Conservation (phyloP, 2,329 filamentous ascomycete genomes). For the Pseudofabraea citricarpa region DNA sequence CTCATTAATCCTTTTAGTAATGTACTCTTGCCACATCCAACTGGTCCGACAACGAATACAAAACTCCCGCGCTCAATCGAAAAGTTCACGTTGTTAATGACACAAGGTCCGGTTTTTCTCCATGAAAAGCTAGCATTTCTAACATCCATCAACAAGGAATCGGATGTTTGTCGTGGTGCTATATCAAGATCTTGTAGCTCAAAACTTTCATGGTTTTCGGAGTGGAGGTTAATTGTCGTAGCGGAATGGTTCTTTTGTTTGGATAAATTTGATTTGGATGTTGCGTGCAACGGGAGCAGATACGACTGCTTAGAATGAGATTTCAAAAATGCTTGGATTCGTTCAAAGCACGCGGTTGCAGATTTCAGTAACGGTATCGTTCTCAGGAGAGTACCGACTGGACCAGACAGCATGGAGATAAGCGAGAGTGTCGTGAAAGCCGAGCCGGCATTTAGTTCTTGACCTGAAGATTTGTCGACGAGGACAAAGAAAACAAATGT, state of each 20-base stretch:
- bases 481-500: constrained; percentile 35
- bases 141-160: constrained; percentile 13
- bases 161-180: neutral
- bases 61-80: constrained; percentile 12
- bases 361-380: constrained; percentile 32
- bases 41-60: constrained; percentile 26
- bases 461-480: constrained; percentile 21
- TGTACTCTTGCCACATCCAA: constrained; percentile 28
- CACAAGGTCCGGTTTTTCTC: constrained; percentile 5
- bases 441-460: constrained; percentile 20
- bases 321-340: constrained; percentile 33
- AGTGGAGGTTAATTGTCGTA: too few species aligned
- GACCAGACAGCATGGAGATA: constrained; percentile 32
- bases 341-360: constrained; percentile 34
- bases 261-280: neutral
- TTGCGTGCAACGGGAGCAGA: constrained; percentile 11
- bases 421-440: constrained; percentile 40
- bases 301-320: constrained; percentile 16
- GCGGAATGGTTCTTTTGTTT: neutral
- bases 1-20: constrained; percentile 25
- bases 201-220: constrained; percentile 1
- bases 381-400: constrained; percentile 35
- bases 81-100: constrained; percentile 16
- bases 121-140: constrained; percentile 22
- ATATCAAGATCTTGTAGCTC: constrained; percentile 7